Conservation (phyloP, 1,139 yeast species). For the Citeromyces hawaiiensis region DNA sequence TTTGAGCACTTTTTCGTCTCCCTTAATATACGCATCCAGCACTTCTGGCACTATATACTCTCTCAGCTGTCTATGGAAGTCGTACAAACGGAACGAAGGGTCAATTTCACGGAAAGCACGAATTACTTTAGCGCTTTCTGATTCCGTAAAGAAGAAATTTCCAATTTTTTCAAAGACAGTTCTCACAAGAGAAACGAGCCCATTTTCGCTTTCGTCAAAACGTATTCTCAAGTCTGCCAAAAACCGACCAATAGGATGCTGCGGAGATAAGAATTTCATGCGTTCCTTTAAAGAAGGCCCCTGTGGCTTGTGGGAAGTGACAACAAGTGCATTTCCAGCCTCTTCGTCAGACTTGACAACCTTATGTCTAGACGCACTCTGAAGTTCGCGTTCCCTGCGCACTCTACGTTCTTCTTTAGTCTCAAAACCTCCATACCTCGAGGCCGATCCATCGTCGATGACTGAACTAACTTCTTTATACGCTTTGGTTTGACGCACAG, state of each 20-base stretch:
- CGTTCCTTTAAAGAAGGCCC: slow-evolving; percentile 61
- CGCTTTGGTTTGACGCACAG: slow-evolving; percentile 81
- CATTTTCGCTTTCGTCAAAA: slow-evolving; percentile 95
- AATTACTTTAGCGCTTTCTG: slow-evolving; percentile 87
- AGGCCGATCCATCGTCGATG: slow-evolving; percentile 82
- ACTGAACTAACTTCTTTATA: slow-evolving; percentile 84
- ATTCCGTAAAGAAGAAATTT: slow-evolving; percentile 77
- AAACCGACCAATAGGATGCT: slow-evolving; percentile 57
- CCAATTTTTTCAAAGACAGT: slow-evolving; percentile 71
- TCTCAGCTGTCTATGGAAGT: slow-evolving; percentile 73
- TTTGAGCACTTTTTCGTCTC: slow-evolving; percentile 74
- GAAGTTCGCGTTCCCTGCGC: slow-evolving; percentile 61
- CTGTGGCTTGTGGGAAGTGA: slow-evolving; percentile 67
- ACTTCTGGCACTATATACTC: slow-evolving; percentile 92
- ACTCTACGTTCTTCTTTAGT: slow-evolving; percentile 69
- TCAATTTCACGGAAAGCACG: slow-evolving; percentile 82
- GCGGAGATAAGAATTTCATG: slow-evolving; percentile 24
- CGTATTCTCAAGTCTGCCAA: slow-evolving; percentile 50
- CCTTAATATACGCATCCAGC: slow-evolving; percentile 88
- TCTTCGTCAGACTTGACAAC: slow-evolving; percentile 69
- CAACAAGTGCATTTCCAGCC: slow-evolving; percentile 76
- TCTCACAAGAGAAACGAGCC: slow-evolving; percentile 70
- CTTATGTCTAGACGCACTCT: slow-evolving; percentile 43
- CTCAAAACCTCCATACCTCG: slow-evolving; percentile 88
- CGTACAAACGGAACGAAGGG: slow-evolving; percentile 72